A percentile compares a stretch with the other conserved stretches of the same genome.
phyloP scores from a whole-genome alignment of 2,329 filamentous ascomycete genomes.

The Fusarium pseudograminearum region DNA sequence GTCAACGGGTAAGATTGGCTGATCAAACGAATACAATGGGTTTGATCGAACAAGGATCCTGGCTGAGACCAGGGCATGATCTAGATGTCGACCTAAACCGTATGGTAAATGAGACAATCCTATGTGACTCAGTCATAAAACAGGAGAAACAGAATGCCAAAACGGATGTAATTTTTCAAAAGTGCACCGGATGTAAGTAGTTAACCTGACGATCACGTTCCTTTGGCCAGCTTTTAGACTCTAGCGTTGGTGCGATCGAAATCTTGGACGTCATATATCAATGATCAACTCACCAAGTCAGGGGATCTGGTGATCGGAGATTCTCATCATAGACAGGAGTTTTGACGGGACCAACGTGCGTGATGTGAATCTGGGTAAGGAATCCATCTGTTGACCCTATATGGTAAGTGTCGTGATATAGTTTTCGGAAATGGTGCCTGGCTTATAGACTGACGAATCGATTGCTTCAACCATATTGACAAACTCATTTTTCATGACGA shows the following conservation, averaged over 20 bases:
- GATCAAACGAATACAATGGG: neutral
- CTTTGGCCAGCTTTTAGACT: conserved; percentile 10
- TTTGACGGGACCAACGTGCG: neutral
- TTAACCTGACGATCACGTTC: conserved; percentile 32
- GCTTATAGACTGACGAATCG: conserved; percentile 7
- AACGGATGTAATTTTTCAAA: conserved; percentile 9
- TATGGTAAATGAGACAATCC: conserved; percentile 27
- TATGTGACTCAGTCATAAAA: neutral
- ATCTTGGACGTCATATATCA: conserved; percentile 22
- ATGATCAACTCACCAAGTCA: neutral
- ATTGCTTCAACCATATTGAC: neutral
- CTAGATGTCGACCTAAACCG: neutral
- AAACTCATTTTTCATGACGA: conserved; percentile 3
- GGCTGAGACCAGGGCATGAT: neutral
- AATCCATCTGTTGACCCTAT: conserved; percentile 13
- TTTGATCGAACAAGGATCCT: neutral
- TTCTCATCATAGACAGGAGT: neutral
- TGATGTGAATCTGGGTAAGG: conserved; percentile 15
- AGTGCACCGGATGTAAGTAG: neutral
- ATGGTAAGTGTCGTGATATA: conserved; percentile 17
- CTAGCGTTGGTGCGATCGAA: conserved; percentile 1
- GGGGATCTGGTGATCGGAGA: conserved; percentile 4
- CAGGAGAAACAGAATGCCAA: neutral
- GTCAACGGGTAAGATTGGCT: conserved; percentile 2
- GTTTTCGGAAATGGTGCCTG: conserved; percentile 19